Conservation (phyloP, 805 yeast species). For the Candida khao-thaluensis region DNA sequence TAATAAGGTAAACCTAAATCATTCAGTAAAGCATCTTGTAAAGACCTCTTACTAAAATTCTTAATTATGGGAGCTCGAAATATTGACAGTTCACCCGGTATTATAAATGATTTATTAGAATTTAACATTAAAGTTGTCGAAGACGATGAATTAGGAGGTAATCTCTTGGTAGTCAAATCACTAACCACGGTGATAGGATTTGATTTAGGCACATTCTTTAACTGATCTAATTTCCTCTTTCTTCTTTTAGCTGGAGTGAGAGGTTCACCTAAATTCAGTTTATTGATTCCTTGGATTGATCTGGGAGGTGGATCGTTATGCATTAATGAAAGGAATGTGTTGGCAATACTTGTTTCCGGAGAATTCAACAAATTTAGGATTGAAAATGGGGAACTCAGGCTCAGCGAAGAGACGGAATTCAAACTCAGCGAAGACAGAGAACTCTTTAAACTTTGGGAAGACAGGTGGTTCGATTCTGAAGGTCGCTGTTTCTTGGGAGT, state of each 20-base stretch:
- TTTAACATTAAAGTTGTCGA: constrained; percentile 42
- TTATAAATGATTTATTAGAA: constrained; percentile 39
- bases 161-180: constrained; percentile 30
- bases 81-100: constrained; percentile 44
- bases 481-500: constrained; percentile 7
- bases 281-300: constrained; percentile 5
- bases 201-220: constrained; percentile 15
- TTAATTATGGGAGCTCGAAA: constrained; percentile 35
- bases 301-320: constrained; percentile 6
- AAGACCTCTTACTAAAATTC: constrained; percentile 47
- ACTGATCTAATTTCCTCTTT: constrained; percentile 12
- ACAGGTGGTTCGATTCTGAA: not conserved
- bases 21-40: constrained; percentile 43
- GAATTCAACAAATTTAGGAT: constrained; percentile 20
- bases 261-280: constrained; percentile 16
- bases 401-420: too few species aligned
- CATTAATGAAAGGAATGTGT: constrained; percentile 20
- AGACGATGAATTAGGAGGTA: constrained; percentile 23
- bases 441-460: not conserved
- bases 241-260: constrained; percentile 1
- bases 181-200: constrained; percentile 27
- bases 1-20: constrained; percentile 10
- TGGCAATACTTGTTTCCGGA: constrained; percentile 30
- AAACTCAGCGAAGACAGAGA: too few species aligned
- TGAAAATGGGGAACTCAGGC: constrained; percentile 15